Evolutionary conservation across 164 flowering plant species (phyloP), one percentile per base, ranked within the genome.

Genomic region (Echeveria elegans): DNA sequence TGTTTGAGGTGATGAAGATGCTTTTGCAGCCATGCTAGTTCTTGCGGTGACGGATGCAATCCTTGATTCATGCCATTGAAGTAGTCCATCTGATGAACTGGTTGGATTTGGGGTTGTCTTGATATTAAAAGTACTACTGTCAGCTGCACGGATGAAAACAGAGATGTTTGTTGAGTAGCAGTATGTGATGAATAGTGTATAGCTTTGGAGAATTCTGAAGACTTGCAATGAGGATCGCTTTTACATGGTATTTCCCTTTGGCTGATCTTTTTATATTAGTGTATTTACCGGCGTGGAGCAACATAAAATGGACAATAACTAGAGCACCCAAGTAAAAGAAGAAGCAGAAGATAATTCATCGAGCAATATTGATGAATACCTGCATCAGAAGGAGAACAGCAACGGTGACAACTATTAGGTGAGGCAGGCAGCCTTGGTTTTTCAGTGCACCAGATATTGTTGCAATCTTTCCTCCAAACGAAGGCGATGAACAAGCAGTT

Each of bases 321-420:
- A n/a, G n/a, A n/a, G n/a, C n/a, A n/a, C n/a, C n/a, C n/a, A n/a
- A n/a, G n/a, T n/a, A n/a, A n/a, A n/a, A n/a, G n/a, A n/a, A n/a
- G n/a, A n/a, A n/a, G n/a, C n/a, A n/a, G n/a, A n/a, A n/a, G n/a
- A 34, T 34, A 34, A 34, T 34, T 34, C 37, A 34, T 34, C 3
- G 7, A 34, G 37, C 37, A 34, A 3, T 50, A 50, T 24, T 69
- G n/a, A 40, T 65, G 37, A 70, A 37, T 80, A 92, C 98, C 95
- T 92, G 98, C 93, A 87, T 87, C 59, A 92, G 68, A 63, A 87
- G 70, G 66, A 94, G 72, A 66, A 88, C 81, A 58, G 72, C 78
- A 29, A 81, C 82, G 71, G 82, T 75, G 28, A 77, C 60, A 11
- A 81, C 82, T 67, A 89, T 47, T 63, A 82, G 38, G 6, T 78